Evolutionary conservation across 371 early-diverging fungal species (phyloP), one percentile per base, ranked within the genome.

Genomic region (Mortierella sp.): DNA sequence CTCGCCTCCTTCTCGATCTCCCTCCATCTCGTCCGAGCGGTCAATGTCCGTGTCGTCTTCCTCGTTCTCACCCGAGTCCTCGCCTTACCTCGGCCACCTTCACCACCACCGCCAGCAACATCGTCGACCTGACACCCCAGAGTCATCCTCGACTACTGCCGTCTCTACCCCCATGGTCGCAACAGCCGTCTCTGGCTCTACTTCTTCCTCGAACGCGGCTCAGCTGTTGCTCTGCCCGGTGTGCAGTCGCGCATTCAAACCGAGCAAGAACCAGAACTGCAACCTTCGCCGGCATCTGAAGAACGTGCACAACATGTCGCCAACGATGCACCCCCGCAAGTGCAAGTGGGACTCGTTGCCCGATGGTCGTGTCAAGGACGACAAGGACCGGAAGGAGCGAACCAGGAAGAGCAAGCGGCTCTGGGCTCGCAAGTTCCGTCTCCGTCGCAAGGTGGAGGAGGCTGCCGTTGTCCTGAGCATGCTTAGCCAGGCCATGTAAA

Each of bases 351-450:
- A 83, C 53, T 83, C 84, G 2, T 55, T 83, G 41, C 84, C 84
- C 13, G 84, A 83, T 37, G 84, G 84, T 66, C 84, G 84, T 41
- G 84, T 83, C 73, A 83, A 83, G 73, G 84, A 83, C n/a, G 84
- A 83, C 72, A 83, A 83, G 79, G 84, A 83, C 67, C 84, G 84
- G 16, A 83, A 83, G 72, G 84, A 83, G 48, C 75, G 84, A 4
- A 83, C 84, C 1, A 66, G 84, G 13, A 83, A 83, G 79, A 76
- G 76, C 66, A 83, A 83, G 68, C 61, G 84, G 0, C 84, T 83
- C 52, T 83, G 84, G 84, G 84, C 84, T 6, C 84, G 84, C 84
- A 83, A 83, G 79, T 83, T 83, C 76, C 84, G 84, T 48, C 84
- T 69, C 64, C 58, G 84, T 29, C 78, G 84, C 67, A 83, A 83